Evolutionary conservation across 352 stramenopile genomes (phyloP), one percentile per base, ranked within the genome.

Genomic region (Pythium oligandrum): DNA sequence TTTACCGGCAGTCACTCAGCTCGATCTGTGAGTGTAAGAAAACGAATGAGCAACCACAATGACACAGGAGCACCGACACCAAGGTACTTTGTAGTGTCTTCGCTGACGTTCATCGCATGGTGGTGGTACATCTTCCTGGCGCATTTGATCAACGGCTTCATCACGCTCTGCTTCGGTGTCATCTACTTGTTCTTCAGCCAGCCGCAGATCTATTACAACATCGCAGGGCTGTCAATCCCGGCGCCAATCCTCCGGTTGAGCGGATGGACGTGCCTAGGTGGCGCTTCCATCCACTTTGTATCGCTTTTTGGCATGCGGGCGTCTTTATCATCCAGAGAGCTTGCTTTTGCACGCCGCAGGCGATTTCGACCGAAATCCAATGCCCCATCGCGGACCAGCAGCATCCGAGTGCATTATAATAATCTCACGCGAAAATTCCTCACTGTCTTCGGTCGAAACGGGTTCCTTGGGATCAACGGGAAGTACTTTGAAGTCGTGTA

Each of bases 101-200:
- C 40, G 1, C 36, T 56, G 11, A 42, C 56, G 34, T 61, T 55
- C n/a, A 42, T 31, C 0, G 33, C 35, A 11, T 56, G 48, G 4
- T 61, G 55, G 55, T 61, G 54, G 54, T 61, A 51, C 33, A 61
- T 61, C 34, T 33, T 30, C 4, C 33, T 10, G 0, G 55, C 55
- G 54, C 54, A 61, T 47, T 51, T 61, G 7, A 45, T 61, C 48
- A 56, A 56, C 37, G 55, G 55, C 4, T 40, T 17, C n/a, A 33
- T 61, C 10, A 48, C 48, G 11, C 43, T 61, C 30, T 26, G 39
- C 0, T 48, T 61, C 30, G 45, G 48, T 3, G 31, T 47, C 6
- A 35, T 61, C 9, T 61, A 61, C 55, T 12, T 56, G 17, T 61
- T 56, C 37, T 55, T 61, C 40, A 61, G 55, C 37, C 42, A 56